phyloP scores from a whole-genome alignment of 2,329 filamentous ascomycete genomes.

The Colletotrichum falcatum region DNA sequence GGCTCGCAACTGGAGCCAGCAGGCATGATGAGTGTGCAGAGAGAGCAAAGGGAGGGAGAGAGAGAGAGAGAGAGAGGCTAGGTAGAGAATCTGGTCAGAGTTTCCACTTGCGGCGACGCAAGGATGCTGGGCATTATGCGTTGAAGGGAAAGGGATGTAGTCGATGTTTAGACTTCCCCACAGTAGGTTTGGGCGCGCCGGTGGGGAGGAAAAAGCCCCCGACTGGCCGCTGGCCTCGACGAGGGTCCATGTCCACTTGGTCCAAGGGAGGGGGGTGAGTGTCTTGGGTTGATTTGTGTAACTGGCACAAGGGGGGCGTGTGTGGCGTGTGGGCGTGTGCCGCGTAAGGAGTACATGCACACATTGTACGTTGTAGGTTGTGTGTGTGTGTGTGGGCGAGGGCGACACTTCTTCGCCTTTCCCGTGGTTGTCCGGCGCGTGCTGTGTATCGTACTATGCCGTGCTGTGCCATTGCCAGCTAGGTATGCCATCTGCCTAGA shows the following conservation, averaged over 20 bases:
- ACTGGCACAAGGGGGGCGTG: constrained; percentile 35
- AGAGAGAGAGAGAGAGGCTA: constrained; percentile 35
- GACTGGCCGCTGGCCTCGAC: constrained; percentile 37
- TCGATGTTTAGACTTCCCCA: constrained; percentile 51
- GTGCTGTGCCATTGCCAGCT: constrained; percentile 8
- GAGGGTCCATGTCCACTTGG: constrained; percentile 35
- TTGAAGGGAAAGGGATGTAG: constrained; percentile 47
- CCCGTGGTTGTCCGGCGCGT: constrained; percentile 5
- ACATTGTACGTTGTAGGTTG: too few species aligned
- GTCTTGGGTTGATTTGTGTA: constrained; percentile 42
- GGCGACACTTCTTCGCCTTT: constrained; percentile 36
- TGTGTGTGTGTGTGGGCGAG: not conserved
- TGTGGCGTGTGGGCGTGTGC: not conserved
- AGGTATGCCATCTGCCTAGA: not conserved
- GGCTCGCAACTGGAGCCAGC: constrained; percentile 44
- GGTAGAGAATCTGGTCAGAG: constrained; percentile 45
- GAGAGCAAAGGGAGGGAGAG: constrained; percentile 29
- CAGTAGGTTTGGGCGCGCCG: constrained; percentile 48
- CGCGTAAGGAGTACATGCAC: too few species aligned
- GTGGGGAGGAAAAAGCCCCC: constrained; percentile 44
- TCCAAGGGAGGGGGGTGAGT: not conserved
- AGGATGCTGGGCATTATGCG: constrained; percentile 50
- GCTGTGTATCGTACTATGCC: constrained; percentile 17
- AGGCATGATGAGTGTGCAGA: constrained; percentile 44
- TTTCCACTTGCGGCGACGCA: constrained; percentile 50